Percentiles rank a stretch among this genome's conserved stretches.
Conservation (phyloP, 2,329 filamentous ascomycete species). For the Septoria petroselini region DNA sequence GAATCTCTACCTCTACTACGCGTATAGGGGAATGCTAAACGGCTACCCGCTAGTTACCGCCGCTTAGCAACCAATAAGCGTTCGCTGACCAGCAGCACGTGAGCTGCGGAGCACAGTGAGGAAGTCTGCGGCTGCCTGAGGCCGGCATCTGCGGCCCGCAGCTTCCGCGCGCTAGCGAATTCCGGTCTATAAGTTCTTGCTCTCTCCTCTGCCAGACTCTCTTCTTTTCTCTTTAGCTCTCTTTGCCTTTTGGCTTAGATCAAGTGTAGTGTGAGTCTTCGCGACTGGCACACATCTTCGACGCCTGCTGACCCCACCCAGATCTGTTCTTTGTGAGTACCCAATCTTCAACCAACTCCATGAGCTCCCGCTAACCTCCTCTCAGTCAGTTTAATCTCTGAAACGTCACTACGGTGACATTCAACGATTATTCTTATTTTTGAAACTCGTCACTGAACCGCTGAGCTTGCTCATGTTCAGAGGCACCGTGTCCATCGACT, state of each 20-base stretch:
- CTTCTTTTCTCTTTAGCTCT: constrained; percentile 11
- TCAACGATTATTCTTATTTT: constrained; percentile 7
- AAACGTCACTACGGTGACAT: constrained; percentile 1
- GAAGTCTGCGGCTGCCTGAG: too few species aligned
- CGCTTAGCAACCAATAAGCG: too few species aligned
- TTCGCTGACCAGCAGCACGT: too few species aligned
- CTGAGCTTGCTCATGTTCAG: constrained; percentile 8
- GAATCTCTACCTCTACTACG: too few species aligned
- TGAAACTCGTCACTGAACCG: constrained; percentile 1
- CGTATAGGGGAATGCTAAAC: too few species aligned
- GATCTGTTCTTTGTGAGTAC: background rate
- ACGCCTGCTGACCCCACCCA: too few species aligned
- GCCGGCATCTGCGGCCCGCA: too few species aligned
- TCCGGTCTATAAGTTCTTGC: background rate
- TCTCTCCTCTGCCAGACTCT: background rate
- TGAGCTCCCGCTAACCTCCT: background rate
- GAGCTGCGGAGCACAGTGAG: too few species aligned
- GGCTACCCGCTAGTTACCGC: too few species aligned
- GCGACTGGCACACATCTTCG: too few species aligned
- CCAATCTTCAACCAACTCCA: background rate
- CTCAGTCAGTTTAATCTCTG: constrained; percentile 1
- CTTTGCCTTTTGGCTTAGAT: constrained; percentile 18
- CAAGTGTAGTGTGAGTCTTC: constrained; percentile 14
- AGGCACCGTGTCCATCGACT: constrained; percentile 7
- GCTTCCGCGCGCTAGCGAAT: too few species aligned